A percentile compares a stretch with the other conserved stretches of the same genome.
Conservation (phyloP, 2,329 filamentous ascomycete species). For the Alternaria postmessia region DNA sequence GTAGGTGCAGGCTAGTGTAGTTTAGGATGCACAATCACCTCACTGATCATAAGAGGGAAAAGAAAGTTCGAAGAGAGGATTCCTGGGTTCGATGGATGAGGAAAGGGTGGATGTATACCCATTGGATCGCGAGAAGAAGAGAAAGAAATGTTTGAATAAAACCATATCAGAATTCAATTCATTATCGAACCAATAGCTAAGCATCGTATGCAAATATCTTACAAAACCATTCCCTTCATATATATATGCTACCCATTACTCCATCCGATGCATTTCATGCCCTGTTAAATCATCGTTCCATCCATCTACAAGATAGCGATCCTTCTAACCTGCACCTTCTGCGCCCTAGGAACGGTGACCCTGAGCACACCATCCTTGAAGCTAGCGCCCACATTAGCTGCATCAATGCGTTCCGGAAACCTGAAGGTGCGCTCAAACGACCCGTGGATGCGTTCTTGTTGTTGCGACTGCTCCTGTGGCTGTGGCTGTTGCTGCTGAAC, state of each 20-base stretch:
- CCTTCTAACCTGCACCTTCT: slow-evolving; percentile 34
- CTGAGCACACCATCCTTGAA: slow-evolving; percentile 72
- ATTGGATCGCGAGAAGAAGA: background rate
- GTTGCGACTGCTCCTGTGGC: slow-evolving; percentile 17
- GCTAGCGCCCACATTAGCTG: slow-evolving; percentile 66
- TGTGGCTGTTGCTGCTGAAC: slow-evolving; percentile 8
- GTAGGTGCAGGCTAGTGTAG: background rate
- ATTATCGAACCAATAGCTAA: background rate
- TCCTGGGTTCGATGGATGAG: background rate
- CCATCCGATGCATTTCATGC: background rate
- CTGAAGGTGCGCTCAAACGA: slow-evolving; percentile 73
- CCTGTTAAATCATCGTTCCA: background rate
- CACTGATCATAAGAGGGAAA: background rate
- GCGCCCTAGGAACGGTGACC: slow-evolving; percentile 70
- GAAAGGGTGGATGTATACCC: background rate
- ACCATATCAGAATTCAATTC: background rate
- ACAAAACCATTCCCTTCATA: background rate
- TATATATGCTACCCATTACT: background rate
- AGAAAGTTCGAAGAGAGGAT: background rate
- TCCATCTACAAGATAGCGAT: slow-evolving; percentile 39
- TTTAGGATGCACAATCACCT: background rate
- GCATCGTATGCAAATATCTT: background rate
- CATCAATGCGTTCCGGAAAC: slow-evolving; percentile 71
- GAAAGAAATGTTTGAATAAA: background rate
- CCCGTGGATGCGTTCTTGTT: slow-evolving; percentile 68